Evolutionary conservation across 345 rosid genomes (phyloP).

Genomic region (Syzygium jambos): DNA sequence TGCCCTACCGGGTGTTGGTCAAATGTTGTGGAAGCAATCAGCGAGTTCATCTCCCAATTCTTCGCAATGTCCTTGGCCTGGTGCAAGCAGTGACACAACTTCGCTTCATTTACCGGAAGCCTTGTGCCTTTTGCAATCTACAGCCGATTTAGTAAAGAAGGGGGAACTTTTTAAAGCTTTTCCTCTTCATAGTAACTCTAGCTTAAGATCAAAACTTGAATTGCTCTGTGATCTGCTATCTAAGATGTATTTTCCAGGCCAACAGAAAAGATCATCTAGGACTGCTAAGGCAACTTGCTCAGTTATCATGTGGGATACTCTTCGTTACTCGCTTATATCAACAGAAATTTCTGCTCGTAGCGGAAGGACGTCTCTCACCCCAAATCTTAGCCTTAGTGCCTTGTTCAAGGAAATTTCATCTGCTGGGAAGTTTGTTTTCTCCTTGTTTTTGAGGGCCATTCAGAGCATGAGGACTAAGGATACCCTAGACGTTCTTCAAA

Average conservation of each 20-base stretch:
- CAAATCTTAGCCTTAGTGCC: conserved; percentile 37
- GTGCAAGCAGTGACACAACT: conserved; percentile 16
- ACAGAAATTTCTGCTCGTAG: conserved; percentile 76
- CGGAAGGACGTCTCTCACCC: conserved; percentile 35
- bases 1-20: conserved; percentile 37
- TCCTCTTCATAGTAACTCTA: conserved; percentile 32
- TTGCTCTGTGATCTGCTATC: conserved; percentile 38
- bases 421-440: conserved; percentile 56
- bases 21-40: conserved; percentile 40
- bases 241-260: conserved; percentile 40
- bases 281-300: conserved; percentile 38
- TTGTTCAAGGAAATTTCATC: conserved; percentile 68
- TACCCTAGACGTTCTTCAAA: conserved; percentile 66
- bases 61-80: conserved; percentile 6
- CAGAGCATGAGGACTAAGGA: conserved; percentile 46
- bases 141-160: conserved; percentile 49
- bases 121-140: conserved; percentile 46
- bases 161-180: conserved; percentile 31
- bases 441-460: conserved; percentile 57
- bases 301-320: conserved; percentile 84
- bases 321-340: conserved; percentile 75
- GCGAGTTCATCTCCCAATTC: conserved; percentile 15
- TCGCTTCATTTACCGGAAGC: conserved; percentile 48
- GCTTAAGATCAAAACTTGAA: conserved; percentile 35
- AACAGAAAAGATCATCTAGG: conserved; percentile 27